phyloP scores from a whole-genome alignment of 805 yeast genomes.

The Myxozyma mucilagina region DNA sequence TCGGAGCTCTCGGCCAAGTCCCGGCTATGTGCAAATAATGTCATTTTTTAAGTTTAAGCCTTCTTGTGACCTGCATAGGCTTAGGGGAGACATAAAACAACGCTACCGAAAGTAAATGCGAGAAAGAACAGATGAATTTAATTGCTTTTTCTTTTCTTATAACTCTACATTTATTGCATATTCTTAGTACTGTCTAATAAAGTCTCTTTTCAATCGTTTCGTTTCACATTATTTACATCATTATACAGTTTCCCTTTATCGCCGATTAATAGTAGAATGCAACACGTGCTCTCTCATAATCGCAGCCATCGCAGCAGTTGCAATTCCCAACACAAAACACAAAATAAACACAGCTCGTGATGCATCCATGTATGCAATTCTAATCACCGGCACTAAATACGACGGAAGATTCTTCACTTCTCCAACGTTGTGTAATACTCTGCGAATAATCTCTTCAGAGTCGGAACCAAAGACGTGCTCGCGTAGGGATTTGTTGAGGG shows the following conservation, averaged over 20 bases:
- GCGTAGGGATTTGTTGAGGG: constrained; percentile 38
- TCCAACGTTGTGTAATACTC: constrained; percentile 19
- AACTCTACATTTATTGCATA: no score
- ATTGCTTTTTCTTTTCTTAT: no score
- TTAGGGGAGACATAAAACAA: no score
- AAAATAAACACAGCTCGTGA: constrained; percentile 24
- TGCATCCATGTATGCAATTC: constrained; percentile 27
- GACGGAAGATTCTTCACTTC: constrained; percentile 19
- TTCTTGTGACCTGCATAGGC: no score
- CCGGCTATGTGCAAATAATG: no score
- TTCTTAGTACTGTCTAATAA: no score
- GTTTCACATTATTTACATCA: not conserved
- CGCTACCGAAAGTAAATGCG: no score
- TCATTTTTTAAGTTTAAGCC: no score
- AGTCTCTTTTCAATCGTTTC: not conserved
- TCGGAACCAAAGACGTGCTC: constrained; percentile 23
- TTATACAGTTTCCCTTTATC: not conserved
- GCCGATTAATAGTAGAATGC: constrained; percentile 22
- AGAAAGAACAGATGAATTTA: no score
- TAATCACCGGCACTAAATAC: constrained; percentile 16
- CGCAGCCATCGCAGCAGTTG: constrained; percentile 17
- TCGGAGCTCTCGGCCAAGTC: no score
- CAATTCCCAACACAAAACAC: constrained; percentile 19
- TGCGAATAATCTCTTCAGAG: constrained; percentile 16
- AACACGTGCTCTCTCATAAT: constrained; percentile 30